These are phyloP conservation scores for Sporobolomyces roseus DNA, from an alignment of 768 basidiomycete genomes.

Conservation along the genomic window DNA sequence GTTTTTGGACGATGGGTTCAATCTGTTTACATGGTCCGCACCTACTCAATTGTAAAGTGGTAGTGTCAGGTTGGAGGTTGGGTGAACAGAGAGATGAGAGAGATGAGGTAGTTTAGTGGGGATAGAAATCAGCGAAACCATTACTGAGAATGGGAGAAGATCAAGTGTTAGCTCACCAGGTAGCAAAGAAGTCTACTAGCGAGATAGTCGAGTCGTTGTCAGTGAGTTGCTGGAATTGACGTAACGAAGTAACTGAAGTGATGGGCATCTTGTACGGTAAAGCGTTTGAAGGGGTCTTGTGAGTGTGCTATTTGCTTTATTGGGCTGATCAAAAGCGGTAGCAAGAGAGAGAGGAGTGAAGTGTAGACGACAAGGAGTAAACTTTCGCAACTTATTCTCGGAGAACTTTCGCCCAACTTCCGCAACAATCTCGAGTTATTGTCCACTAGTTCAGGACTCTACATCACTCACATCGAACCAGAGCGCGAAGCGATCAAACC, in stretches of 20 bases:
- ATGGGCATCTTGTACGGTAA: conserved; percentile 7
- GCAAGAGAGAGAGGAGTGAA: too few species aligned
- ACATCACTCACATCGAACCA: too few species aligned
- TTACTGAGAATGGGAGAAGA: too few species aligned
- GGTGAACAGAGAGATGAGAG: too few species aligned
- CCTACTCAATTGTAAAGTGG: conserved; percentile 11
- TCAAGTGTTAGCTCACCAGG: background rate
- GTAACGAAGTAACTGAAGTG: conserved; percentile 13
- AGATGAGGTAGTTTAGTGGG: too few species aligned
- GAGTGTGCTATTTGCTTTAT: background rate
- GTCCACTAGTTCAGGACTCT: too few species aligned
- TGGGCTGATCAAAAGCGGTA: background rate
- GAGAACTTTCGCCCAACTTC: too few species aligned
- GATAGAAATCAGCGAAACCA: background rate
- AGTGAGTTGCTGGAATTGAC: conserved; percentile 22
- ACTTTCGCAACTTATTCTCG: too few species aligned
- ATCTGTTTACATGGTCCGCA: conserved; percentile 43
- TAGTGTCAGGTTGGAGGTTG: too few species aligned
- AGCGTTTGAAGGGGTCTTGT: background rate
- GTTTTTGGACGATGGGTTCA: conserved; percentile 39
- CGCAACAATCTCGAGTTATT: too few species aligned
- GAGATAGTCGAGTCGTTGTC: background rate
- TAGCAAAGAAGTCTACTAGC: conserved; percentile 38
- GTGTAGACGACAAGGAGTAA: too few species aligned
- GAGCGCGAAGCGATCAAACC: too few species aligned